Percentiles rank a stretch among this genome's conserved stretches.
Conservation (phyloP, 2,329 filamentous ascomycete species). For the Capronia coronata region DNA sequence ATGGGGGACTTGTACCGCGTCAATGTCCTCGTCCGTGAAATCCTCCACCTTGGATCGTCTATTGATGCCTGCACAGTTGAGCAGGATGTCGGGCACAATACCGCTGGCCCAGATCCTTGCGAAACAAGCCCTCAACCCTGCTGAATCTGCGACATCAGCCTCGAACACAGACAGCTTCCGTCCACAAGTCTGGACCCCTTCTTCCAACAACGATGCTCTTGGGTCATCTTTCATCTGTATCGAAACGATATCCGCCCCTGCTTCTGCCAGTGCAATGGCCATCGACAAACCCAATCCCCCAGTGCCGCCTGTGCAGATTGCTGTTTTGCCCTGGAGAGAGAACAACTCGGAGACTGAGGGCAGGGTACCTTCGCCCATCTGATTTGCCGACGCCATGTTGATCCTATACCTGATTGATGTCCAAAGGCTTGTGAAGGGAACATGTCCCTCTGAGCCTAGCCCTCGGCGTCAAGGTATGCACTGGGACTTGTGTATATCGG, state of each 20-base stretch:
- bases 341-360: constrained; percentile 19
- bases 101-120: constrained; percentile 36
- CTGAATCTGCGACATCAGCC: constrained; percentile 39
- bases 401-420: neutral
- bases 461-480: too few species aligned
- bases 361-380: neutral
- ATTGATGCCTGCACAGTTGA: constrained; percentile 86
- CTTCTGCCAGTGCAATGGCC: constrained; percentile 42
- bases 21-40: constrained; percentile 72
- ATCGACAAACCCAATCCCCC: constrained; percentile 43
- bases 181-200: constrained; percentile 35
- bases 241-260: constrained; percentile 40
- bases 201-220: constrained; percentile 30
- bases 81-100: constrained; percentile 63
- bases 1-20: constrained; percentile 41
- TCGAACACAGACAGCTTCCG: constrained; percentile 39
- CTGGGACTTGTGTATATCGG: too few species aligned
- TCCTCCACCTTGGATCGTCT: constrained; percentile 64
- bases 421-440: too few species aligned
- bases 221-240: constrained; percentile 16
- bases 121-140: constrained; percentile 37
- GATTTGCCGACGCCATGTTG: neutral
- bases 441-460: too few species aligned
- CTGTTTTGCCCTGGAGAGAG: constrained; percentile 35
- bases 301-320: constrained; percentile 42